A percentile compares a stretch with the other conserved stretches of the same genome.
These are phyloP conservation scores for Cladosporium phlei DNA, from an alignment of 2,329 filamentous ascomycete genomes.

Conservation along the genomic window DNA sequence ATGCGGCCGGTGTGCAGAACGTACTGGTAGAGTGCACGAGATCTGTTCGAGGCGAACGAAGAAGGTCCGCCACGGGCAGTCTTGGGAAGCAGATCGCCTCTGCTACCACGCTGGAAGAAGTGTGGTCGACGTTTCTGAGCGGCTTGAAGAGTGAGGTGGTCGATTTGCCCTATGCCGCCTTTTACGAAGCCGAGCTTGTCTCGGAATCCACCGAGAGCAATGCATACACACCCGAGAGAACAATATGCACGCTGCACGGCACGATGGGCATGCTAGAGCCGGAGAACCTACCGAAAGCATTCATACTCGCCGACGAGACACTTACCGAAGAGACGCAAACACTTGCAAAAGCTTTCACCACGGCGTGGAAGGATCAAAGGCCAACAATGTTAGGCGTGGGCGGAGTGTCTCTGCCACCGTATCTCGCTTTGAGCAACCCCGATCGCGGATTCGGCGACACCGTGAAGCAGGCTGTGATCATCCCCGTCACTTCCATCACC, in stretches of 20 bases:
- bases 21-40: constrained; percentile 15
- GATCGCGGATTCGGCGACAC: constrained; percentile 35
- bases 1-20: constrained; percentile 18
- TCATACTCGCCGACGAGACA: constrained; percentile 15
- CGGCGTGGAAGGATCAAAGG: constrained; percentile 29
- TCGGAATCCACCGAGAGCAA: constrained; percentile 12
- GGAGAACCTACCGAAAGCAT: constrained; percentile 27
- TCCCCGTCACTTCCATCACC: constrained; percentile 34
- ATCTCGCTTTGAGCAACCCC: constrained; percentile 26
- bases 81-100: constrained; percentile 19
- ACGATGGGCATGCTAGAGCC: constrained; percentile 23
- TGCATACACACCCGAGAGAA: constrained; percentile 8
- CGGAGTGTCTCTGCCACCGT: constrained; percentile 27
- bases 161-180: constrained; percentile 9
- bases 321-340: neutral
- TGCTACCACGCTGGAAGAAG: neutral
- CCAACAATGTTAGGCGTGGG: constrained; percentile 28
- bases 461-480: constrained; percentile 32
- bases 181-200: constrained; percentile 18
- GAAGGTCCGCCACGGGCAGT: constrained; percentile 17
- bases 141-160: constrained; percentile 15
- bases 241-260: constrained; percentile 24
- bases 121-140: constrained; percentile 11
- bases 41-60: constrained; percentile 16
- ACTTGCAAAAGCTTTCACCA: constrained; percentile 28